A percentile compares a stretch with the other conserved stretches of the same genome.
Evolutionary conservation across 177 flowering plant genomes (phyloP).

Genomic region (Vitis hybrid): DNA sequence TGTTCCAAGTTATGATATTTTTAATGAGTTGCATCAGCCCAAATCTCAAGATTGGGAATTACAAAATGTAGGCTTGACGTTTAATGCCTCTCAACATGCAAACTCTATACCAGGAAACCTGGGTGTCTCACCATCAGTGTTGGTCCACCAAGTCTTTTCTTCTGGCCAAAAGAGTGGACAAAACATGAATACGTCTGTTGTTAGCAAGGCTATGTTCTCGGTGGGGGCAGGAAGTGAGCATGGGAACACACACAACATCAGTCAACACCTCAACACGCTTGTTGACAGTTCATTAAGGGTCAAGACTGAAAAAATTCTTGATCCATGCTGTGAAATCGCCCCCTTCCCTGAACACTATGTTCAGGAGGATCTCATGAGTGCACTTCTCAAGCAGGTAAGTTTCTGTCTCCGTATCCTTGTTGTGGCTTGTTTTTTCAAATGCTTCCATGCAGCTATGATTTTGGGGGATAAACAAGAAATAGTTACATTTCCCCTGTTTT

Average conservation of each 20-base stretch:
- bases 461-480: not conserved
- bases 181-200: constrained; percentile 20
- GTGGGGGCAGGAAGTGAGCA: constrained; percentile 24
- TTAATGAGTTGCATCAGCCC: constrained; percentile 43
- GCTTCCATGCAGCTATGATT: no score
- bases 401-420: constrained; percentile 6
- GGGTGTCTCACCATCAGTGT: constrained; percentile 31
- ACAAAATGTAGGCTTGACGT: constrained; percentile 38
- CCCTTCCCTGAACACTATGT: constrained; percentile 39
- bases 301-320: constrained; percentile 49
- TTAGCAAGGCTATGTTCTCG: constrained; percentile 28
- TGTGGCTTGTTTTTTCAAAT: not conserved
- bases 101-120: constrained; percentile 26
- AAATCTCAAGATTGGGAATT: constrained; percentile 57
- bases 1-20: constrained; percentile 51
- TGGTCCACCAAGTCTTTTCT: constrained; percentile 36
- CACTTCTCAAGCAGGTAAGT: constrained; percentile 70
- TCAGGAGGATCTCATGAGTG: constrained; percentile 82
- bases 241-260: constrained; percentile 20
- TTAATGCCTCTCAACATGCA: constrained; percentile 37
- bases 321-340: constrained; percentile 27
- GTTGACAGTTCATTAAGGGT: constrained; percentile 37
- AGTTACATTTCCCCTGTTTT: constrained; percentile 8
- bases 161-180: constrained; percentile 30
- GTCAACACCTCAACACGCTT: constrained; percentile 26